phyloP scores from a whole-genome alignment of 441 rosid genomes.

The Caryocar brasiliense region DNA sequence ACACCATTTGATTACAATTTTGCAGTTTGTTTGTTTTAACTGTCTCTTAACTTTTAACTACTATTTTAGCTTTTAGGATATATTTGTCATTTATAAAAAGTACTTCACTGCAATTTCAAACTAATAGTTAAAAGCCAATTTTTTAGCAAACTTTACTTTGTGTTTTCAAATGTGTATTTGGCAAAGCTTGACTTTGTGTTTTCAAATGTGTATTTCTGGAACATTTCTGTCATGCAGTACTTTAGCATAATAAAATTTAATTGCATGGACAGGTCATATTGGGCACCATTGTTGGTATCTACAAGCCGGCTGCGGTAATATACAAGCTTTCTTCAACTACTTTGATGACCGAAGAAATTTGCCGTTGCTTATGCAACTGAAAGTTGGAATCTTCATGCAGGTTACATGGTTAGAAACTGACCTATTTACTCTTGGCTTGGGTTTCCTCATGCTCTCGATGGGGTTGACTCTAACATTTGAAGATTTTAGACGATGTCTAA shows the following conservation, averaged over 20 bases:
- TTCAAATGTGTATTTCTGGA: neutral
- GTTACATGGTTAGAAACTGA: conserved; percentile 92
- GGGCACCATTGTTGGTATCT: conserved; percentile 82
- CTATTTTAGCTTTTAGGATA: too few relatives aligned
- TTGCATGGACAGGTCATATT: conserved; percentile 50
- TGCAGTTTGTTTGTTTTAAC: neutral
- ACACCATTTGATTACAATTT: conserved; percentile 1
- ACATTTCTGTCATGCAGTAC: too few relatives aligned
- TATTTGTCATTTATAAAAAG: too few relatives aligned
- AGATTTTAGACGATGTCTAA: conserved; percentile 75
- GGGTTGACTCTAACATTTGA: conserved; percentile 85
- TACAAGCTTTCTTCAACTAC: conserved; percentile 4
- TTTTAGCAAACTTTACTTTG: too few relatives aligned
- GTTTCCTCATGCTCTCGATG: conserved; percentile 97
- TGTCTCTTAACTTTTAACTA: too few relatives aligned
- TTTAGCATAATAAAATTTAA: neutral
- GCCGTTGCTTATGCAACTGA: conserved; percentile 6
- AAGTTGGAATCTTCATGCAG: conserved; percentile 25
- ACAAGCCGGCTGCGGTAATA: conserved; percentile 75
- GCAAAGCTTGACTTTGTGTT: neutral
- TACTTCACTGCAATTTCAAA: too few relatives aligned
- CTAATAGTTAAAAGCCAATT: too few relatives aligned
- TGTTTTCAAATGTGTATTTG: too few relatives aligned
- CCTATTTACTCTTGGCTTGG: conserved; percentile 73
- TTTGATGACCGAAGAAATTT: neutral